phyloP scores from a whole-genome alignment of 192 early-diverging fungal species.

The Geranomyces michiganensis region DNA sequence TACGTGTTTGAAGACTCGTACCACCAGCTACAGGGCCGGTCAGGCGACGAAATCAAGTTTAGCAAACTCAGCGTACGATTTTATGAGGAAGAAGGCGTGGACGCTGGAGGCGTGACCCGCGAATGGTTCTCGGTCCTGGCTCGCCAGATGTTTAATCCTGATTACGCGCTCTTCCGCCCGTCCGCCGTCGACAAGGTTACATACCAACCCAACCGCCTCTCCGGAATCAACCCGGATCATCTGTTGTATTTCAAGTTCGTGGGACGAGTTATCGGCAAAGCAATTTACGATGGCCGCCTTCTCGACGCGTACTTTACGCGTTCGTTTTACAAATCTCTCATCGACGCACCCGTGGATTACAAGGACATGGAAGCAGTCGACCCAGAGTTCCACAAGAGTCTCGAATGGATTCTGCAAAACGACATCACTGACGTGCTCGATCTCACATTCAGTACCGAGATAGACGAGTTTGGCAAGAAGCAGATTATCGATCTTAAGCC shows the following conservation, averaged over 20 bases:
- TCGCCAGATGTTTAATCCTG: constrained; percentile 96
- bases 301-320: constrained; percentile 97
- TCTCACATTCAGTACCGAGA: constrained; percentile 91
- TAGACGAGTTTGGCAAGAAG: constrained; percentile 89
- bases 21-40: constrained; percentile 86
- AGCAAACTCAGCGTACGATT: constrained; percentile 92
- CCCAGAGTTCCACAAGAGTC: constrained; percentile 93
- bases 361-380: constrained; percentile 98
- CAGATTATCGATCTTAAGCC: constrained; percentile 87
- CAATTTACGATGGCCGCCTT: constrained; percentile 94
- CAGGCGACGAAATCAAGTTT: constrained; percentile 91
- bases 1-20: constrained; percentile 97
- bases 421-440: constrained; percentile 95
- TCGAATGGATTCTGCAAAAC: constrained; percentile 98
- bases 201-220: constrained; percentile 96
- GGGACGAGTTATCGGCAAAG: constrained; percentile 97
- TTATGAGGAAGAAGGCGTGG: constrained; percentile 95
- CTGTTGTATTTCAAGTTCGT: constrained; percentile 97
- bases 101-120: constrained; percentile 95
- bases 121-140: constrained; percentile 99
- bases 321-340: constrained; percentile 98
- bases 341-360: constrained; percentile 90
- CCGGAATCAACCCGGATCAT: constrained; percentile 91
- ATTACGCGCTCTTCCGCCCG: constrained; percentile 97
- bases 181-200: constrained; percentile 95